phyloP scores from a whole-genome alignment of 441 rosid genomes.

The Rhodomyrtus psidioides region DNA sequence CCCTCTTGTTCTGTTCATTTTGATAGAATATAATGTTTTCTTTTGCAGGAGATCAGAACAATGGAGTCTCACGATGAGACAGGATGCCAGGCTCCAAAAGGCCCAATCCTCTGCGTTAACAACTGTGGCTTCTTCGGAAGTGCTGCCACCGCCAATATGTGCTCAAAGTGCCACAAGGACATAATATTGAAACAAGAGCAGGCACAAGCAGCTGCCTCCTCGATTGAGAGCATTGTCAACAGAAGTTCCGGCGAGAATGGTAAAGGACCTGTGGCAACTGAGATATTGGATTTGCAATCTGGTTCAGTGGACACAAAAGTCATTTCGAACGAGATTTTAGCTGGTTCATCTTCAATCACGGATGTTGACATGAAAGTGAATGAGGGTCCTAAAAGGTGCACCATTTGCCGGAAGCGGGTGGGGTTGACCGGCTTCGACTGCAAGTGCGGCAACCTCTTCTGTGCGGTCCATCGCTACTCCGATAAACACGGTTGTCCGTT shows the following conservation, averaged over 20 bases:
- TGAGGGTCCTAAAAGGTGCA: constrained; percentile 45
- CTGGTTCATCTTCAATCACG: constrained; percentile 1
- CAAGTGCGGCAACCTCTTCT: constrained; percentile 62
- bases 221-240: constrained; percentile 31
- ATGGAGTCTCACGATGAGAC: constrained; percentile 43
- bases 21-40: not conserved
- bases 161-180: constrained; percentile 56
- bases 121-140: constrained; percentile 49
- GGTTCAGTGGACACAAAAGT: constrained; percentile 4
- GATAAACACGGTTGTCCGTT: constrained; percentile 65
- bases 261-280: constrained; percentile 17
- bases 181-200: constrained; percentile 40
- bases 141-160: constrained; percentile 60
- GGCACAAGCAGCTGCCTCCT: constrained; percentile 35
- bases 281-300: constrained; percentile 6
- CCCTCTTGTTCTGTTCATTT: not conserved
- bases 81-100: constrained; percentile 29
- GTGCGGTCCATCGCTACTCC: constrained; percentile 67
- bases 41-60: constrained; percentile 14
- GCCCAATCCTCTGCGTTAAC: constrained; percentile 21
- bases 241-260: constrained; percentile 22
- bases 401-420: constrained; percentile 43
- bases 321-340: not conserved
- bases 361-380: constrained; percentile 13
- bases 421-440: constrained; percentile 67